Evolutionary conservation across 768 basidiomycete genomes (phyloP), one percentile per base, ranked within the genome.

Genomic region (Mycena haematopus): DNA sequence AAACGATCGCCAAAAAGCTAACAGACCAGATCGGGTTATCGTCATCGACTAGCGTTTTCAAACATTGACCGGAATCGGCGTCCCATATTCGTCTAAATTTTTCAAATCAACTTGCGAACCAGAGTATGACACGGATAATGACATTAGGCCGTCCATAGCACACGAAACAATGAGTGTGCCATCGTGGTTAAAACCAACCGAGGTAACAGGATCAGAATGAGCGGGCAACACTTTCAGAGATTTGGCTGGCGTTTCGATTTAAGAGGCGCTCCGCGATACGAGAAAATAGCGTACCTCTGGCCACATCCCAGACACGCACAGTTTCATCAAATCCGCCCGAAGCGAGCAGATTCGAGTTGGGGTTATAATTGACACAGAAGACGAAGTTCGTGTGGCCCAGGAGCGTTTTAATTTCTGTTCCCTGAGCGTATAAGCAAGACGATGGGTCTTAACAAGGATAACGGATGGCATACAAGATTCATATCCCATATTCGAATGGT

Each of bases 101-200:
- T 35, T 10, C n/a, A 15, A 25, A 40, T 65, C 35, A 57, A 27
- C 52, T 69, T 8, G 42, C 22, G 22, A 40, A 42, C 50, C 46
- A 35, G 45, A 56, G 45, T 58, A 24, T 5, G 1, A 45, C 9
- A 77, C 2, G 33, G 7, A 21, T 22, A 22, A 90, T 76, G 66
- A 98, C 97, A 99, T 96, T 45, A 99, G 77, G 6, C 96, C 97
- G 74, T 99, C 97, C 90, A 95, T 96, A 13, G 95, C 93, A 68
- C 92, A 93, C 19, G 95, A 96, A 2, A 94, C 91, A 27, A 99
- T 90, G 66, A 99, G 86, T 9, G 93, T 96, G 7, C 97, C 97
- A 66, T 99, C 96, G 67, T 90, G 86, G 74, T 93, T 98, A 81
- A 97, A 99, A 60, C 87, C 86, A 7, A 99, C 95, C 13, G 93